phyloP scores from a whole-genome alignment of 352 stramenopile genomes.

The Pythium rishiriense region DNA sequence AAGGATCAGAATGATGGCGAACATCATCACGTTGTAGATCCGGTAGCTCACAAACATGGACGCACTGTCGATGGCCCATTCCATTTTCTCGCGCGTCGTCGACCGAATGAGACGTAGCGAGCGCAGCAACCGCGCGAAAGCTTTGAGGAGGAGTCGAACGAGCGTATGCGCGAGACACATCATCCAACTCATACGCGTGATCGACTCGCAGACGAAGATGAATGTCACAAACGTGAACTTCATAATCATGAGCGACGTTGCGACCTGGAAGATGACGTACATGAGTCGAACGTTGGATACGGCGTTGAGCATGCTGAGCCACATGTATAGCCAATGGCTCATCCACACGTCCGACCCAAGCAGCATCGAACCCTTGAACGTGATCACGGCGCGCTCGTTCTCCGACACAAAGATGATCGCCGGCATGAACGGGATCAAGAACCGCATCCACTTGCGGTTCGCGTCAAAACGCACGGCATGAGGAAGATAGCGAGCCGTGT shows the following conservation, averaged over 20 bases:
- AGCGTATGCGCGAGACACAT: conserved; percentile 53
- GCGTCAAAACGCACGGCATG: conserved; percentile 34
- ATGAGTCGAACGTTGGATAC: conserved; percentile 44
- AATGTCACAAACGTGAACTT: conserved; percentile 52
- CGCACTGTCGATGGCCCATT: conserved; percentile 51
- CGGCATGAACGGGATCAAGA: conserved; percentile 49
- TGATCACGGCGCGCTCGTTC: conserved; percentile 43
- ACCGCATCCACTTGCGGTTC: conserved; percentile 31
- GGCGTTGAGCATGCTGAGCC: conserved; percentile 50
- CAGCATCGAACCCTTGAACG: conserved; percentile 48
- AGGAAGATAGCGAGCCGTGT: conserved; percentile 46
- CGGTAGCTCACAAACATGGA: conserved; percentile 60
- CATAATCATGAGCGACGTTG: conserved; percentile 54
- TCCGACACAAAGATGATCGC: conserved; percentile 34
- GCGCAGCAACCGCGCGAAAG: conserved; percentile 32
- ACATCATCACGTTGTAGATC: conserved; percentile 52
- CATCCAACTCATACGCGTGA: conserved; percentile 59
- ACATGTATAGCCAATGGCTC: conserved; percentile 70
- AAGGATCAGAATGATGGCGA: conserved; percentile 39
- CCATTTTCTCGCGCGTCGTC: conserved; percentile 33
- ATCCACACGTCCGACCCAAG: conserved; percentile 64
- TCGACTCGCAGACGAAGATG: conserved; percentile 47
- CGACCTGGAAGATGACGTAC: conserved; percentile 46
- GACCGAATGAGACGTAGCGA: conserved; percentile 36
- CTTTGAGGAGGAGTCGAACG: conserved; percentile 32